phyloP scores from a whole-genome alignment of 169 alveolate genomes.

The Cryptosporidium parvum region DNA sequence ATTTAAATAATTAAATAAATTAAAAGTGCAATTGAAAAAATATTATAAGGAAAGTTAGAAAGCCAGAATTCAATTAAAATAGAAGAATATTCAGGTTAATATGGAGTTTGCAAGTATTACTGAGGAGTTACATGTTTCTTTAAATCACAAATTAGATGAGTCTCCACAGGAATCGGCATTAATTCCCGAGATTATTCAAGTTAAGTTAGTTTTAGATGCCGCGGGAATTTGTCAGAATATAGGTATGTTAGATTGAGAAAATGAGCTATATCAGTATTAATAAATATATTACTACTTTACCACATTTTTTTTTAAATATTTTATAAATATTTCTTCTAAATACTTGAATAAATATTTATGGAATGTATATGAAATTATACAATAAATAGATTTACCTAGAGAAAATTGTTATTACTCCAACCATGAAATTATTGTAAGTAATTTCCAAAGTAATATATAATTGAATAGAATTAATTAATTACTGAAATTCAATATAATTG shows the following conservation, averaged over 20 bases:
- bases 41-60: not conserved
- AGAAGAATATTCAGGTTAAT: not conserved
- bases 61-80: not conserved
- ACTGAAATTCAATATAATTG: not conserved
- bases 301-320: too few relatives aligned
- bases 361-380: not conserved
- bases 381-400: slow-evolving; percentile 43
- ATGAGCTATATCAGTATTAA: not conserved
- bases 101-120: slow-evolving; percentile 32
- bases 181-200: not conserved
- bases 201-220: slow-evolving; percentile 34
- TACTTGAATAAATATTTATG: not conserved
- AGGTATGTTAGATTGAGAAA: slow-evolving; percentile 27
- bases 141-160: not conserved
- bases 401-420: not conserved
- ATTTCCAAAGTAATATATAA: not conserved
- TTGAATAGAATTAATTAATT: not conserved
- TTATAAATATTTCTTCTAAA: not conserved
- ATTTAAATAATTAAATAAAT: not conserved
- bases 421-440: slow-evolving; percentile 52
- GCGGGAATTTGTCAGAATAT: slow-evolving; percentile 28
- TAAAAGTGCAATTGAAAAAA: not conserved
- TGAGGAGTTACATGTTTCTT: not conserved
- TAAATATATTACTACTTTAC: too few relatives aligned
- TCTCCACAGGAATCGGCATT: not conserved